Percentiles rank a stretch among this genome's conserved stretches.
Conservation (phyloP, 768 basidiomycete species). For the Cystofilobasidium macerans region DNA sequence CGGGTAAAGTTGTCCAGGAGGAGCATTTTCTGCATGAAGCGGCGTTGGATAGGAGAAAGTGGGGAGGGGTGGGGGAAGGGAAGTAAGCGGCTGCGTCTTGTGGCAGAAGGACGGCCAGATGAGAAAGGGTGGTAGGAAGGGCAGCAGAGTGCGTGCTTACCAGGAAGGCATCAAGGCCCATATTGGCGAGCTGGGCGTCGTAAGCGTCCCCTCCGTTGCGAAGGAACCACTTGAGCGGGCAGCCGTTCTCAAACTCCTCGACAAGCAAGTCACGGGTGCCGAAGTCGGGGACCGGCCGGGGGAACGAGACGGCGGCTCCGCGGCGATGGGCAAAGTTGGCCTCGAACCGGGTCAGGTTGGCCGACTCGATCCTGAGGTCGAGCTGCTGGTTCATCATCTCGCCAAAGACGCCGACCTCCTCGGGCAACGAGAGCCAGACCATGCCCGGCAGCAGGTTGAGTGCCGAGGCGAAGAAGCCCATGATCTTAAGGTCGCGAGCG, state of each 20-base stretch:
- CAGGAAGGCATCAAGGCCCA: constrained; percentile 89
- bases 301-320: constrained; percentile 75
- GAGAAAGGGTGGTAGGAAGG: no score
- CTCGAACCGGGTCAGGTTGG: constrained; percentile 76
- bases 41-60: no score
- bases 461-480: constrained; percentile 76
- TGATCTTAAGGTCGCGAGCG: constrained; percentile 80
- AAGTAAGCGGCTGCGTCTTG: no score
- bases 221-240: constrained; percentile 78
- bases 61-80: background rate
- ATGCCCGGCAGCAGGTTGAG: constrained; percentile 78
- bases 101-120: no score
- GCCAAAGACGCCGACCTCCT: constrained; percentile 91
- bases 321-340: constrained; percentile 63
- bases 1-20: constrained; percentile 96
- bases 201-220: constrained; percentile 84
- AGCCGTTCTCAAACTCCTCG: constrained; percentile 85
- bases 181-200: constrained; percentile 76
- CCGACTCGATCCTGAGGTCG: constrained; percentile 78
- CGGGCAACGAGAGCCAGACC: constrained; percentile 89
- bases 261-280: constrained; percentile 55
- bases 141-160: constrained; percentile 40
- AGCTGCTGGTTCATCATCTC: constrained; percentile 92
- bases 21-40: constrained; percentile 88
- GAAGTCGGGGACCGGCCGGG: constrained; percentile 49